These are phyloP conservation scores for Neurospora hispaniola DNA, from an alignment of 495 filamentous ascomycete species.

Conservation along the genomic window DNA sequence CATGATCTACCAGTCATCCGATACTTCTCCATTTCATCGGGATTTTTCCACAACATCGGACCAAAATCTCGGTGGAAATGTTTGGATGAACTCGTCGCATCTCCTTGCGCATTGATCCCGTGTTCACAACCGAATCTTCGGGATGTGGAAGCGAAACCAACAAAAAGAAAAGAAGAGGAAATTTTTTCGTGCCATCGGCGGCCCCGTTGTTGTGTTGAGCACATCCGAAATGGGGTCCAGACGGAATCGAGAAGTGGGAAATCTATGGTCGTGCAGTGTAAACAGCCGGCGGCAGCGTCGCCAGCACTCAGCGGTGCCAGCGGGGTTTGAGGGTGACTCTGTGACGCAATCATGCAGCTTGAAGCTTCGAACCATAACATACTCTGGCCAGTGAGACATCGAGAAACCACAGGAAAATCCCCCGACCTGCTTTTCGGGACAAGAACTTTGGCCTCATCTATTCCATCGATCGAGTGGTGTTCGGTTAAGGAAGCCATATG, in stretches of 20 bases:
- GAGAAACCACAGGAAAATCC: not conserved
- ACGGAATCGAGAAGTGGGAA: not conserved
- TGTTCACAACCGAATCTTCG: not conserved
- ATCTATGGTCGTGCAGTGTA: not conserved
- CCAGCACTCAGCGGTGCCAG: not conserved
- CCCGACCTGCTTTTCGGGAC: not conserved
- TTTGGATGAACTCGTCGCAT: not conserved
- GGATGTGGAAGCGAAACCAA: not conserved
- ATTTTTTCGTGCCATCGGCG: not conserved
- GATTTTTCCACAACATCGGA: not conserved
- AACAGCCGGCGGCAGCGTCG: not conserved
- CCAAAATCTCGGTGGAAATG: not conserved
- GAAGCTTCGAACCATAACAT: not conserved
- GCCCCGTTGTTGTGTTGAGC: not conserved
- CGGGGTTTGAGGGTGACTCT: not conserved
- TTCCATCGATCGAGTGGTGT: not conserved
- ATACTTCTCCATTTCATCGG: not conserved
- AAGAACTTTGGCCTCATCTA: not conserved
- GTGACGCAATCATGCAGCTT: not conserved
- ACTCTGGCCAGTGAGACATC: not conserved
- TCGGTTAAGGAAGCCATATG: not conserved
- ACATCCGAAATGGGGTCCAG: not conserved
- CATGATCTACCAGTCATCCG: not conserved
- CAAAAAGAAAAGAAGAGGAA: not conserved
- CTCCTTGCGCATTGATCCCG: not conserved